Evolutionary conservation across 2,329 filamentous ascomycete genomes (phyloP).

Genomic region (Alternaria gansuensis): DNA sequence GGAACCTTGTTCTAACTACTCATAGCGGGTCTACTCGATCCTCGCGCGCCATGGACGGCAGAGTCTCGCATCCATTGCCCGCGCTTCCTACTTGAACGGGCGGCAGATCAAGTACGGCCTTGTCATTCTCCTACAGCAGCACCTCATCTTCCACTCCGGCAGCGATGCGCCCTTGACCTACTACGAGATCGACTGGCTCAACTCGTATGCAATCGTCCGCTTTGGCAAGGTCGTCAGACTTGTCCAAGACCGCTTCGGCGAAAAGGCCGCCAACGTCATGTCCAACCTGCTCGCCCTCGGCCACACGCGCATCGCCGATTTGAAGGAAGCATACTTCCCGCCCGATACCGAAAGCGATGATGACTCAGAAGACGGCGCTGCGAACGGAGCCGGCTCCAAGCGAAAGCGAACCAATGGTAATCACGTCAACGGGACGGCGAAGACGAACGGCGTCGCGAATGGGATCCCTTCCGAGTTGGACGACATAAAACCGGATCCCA

Average conservation of each 20-base stretch:
- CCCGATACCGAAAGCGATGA: constrained; percentile 40
- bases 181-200: constrained; percentile 84
- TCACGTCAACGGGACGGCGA: constrained; percentile 33
- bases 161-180: constrained; percentile 70
- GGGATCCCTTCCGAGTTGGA: constrained; percentile 22
- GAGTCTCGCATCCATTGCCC: constrained; percentile 72
- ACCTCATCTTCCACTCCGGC: constrained; percentile 79
- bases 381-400: constrained; percentile 37
- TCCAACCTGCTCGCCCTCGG: constrained; percentile 79
- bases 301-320: constrained; percentile 75
- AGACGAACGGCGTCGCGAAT: constrained; percentile 29
- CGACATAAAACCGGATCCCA: constrained; percentile 14
- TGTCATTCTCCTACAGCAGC: constrained; percentile 85
- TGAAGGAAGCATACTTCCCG: constrained; percentile 70
- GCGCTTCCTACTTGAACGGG: constrained; percentile 75
- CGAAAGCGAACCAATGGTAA: constrained; percentile 35
- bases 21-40: constrained; percentile 81
- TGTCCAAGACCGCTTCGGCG: constrained; percentile 76
- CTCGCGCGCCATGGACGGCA: constrained; percentile 83
- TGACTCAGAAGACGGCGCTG: constrained; percentile 44
- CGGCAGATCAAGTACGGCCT: constrained; percentile 83
- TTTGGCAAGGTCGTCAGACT: constrained; percentile 82
- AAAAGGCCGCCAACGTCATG: constrained; percentile 76
- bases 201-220: constrained; percentile 83
- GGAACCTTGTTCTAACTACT: constrained; percentile 23